Conservation (phyloP, 225 moss, liverwort and hornwort species). For the Antitrichia curtipendula region DNA sequence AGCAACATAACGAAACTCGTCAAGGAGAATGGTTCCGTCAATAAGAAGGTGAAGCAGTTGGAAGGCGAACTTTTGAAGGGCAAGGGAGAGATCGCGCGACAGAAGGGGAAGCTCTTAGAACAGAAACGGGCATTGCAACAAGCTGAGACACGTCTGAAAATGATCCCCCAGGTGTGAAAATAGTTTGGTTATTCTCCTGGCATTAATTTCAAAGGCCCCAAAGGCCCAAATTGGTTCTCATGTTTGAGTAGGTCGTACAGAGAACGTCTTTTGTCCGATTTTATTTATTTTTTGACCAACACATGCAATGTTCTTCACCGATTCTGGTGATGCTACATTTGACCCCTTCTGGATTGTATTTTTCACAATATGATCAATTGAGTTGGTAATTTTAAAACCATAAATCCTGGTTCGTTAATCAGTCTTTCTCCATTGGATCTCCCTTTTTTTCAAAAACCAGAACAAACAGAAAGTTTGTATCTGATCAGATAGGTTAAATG, state of each 20-base stretch:
- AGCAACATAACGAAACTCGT: constrained; percentile 6
- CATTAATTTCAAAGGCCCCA: not conserved
- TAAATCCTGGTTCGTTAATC: not conserved
- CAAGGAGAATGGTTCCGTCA: constrained; percentile 22
- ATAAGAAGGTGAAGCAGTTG: constrained; percentile 37
- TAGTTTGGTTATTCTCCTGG: not conserved
- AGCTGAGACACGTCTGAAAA: constrained; percentile 41
- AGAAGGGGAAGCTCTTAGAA: constrained; percentile 39
- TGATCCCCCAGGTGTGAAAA: constrained; percentile 32
- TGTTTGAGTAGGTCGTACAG: not conserved
- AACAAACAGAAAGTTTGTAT: not conserved
- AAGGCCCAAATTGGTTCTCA: not conserved
- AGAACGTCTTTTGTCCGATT: not conserved
- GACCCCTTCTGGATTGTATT: not conserved
- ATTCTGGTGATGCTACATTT: not conserved
- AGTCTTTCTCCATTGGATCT: not conserved
- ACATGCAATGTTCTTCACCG: not conserved
- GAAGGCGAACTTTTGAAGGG: constrained; percentile 39
- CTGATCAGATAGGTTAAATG: not conserved
- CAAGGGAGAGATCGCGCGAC: constrained; percentile 28
- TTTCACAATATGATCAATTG: not conserved
- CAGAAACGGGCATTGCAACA: constrained; percentile 40
- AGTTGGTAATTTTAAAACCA: not conserved
- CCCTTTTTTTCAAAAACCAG: not conserved
- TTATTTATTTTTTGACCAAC: not conserved